Evolutionary conservation across 1,284 basidiomycete genomes (phyloP), one percentile per base, ranked within the genome.

Genomic region (Malassezia cuniculi): DNA sequence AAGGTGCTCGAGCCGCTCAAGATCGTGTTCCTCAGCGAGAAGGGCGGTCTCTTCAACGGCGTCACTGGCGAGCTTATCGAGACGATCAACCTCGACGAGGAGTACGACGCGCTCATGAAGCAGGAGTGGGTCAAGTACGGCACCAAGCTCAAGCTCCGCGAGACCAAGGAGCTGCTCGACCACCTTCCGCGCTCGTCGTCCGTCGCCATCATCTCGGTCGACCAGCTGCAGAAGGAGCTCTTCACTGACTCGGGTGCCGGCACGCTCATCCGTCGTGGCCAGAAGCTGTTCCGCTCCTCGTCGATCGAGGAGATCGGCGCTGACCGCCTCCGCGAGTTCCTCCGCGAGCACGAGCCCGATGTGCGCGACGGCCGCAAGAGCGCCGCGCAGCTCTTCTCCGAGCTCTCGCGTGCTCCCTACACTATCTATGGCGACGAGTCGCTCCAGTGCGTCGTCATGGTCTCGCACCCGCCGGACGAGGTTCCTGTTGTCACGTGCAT

Each of bases 51-150:
- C 52, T 94, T 82, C 78, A 93, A 99, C 68, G 90, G 90, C 87
- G 93, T 54, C 45, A 65, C 63, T 25, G 57, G 57, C 40, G 63
- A 65, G 45, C 53, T 65, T 71, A 71, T 97, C 40, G 83, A 85
- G 59, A 78, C 85, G 29, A 95, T 99, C 73, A 99, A 97, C 71
- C 73, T 99, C 40, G 90, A 99, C 68, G 90, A 97, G 76, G 90
- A 99, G 73, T 97, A 94, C 70, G 85, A 93, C 54, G 76, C 77
- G 27, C 77, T 99, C 46, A 86, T 97, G 87, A 93, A 89, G 68
- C 81, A 95, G 72, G 78, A 87, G n/a, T 99, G 93, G 90, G 90
- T 99, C 71, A 94, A 94, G 71, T 95, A 80, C 68, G 90, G 90
- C 52, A 97, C 93, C 56, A 99, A 99, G 72, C 83, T 99, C 71